Evolutionary conservation across 768 basidiomycete genomes (phyloP), one percentile per base, ranked within the genome.

Genomic region (Boletus patriciae): DNA sequence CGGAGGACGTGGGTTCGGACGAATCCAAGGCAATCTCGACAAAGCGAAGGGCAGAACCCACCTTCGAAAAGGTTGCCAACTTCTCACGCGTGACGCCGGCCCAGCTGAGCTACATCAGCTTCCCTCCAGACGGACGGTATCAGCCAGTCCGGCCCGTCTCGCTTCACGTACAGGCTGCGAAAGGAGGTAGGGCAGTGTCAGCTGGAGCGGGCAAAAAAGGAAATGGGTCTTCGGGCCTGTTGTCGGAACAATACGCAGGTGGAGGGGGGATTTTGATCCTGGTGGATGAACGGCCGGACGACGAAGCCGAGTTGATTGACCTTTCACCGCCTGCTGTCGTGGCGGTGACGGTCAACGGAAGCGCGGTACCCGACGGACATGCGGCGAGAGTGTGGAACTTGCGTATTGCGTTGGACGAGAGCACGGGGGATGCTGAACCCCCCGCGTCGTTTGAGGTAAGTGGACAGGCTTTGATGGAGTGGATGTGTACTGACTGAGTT

Each of bases 21-120:
- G 81, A 79, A 45, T 81, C 81, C 42, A 76, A 83, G 46, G 78
- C 78, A 74, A 79, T 48, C 73, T 77, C 66, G 60, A 65, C 74
- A n/a, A 72, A 80, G 55, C 85, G 84, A 66, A 92, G 87, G 70
- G 67, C 73, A 16, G 97, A 99, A 67, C 86, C 92, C 2, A 74
- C 81, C 3, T 88, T 78, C 13, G 93, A 97, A 74, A 80, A 75
- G 56, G 77, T 92, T 12, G 76, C 84, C 21, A 99, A 99, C 77
- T 88, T 98, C 68, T 90, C 93, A 19, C 87, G 97, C 47, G 95
- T 98, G 21, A 92, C 90, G 3, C 92, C 95, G 19, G 84, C 87
- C 0, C 97, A 99, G 70, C 76, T 96, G 27, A 76, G 83, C n/a
- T 84, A 89, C 72, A 83, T 98, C 66, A 80, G 83, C 46, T 96